Evolutionary conservation across 2,329 filamentous ascomycete genomes (phyloP).

Genomic region (Claviceps capensis): DNA sequence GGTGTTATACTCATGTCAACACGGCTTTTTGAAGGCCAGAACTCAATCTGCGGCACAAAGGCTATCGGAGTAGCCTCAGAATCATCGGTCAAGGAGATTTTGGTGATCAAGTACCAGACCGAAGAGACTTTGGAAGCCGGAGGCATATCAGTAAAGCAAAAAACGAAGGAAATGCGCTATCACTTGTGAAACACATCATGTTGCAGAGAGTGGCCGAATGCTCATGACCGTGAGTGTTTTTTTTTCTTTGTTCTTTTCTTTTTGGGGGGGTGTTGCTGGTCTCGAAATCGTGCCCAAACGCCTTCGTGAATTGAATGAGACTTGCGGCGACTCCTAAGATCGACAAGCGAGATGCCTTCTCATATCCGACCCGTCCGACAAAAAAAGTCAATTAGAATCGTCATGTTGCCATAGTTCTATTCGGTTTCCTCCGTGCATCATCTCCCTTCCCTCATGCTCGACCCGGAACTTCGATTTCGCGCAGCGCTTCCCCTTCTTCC

Average conservation of each 20-base stretch:
- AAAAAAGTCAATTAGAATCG: slow-evolving; percentile 7
- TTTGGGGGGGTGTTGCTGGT: slow-evolving; percentile 16
- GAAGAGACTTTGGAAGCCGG: slow-evolving; percentile 45
- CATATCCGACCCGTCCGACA: slow-evolving; percentile 19
- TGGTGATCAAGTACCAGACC: slow-evolving; percentile 20
- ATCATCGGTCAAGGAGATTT: slow-evolving; percentile 30
- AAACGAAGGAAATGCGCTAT: slow-evolving; percentile 2
- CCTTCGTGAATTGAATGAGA: slow-evolving; percentile 29
- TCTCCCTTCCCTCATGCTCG: not conserved
- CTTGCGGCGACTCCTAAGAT: slow-evolving; percentile 29
- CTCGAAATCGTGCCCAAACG: slow-evolving; percentile 32
- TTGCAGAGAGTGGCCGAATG: not conserved
- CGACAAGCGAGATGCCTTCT: slow-evolving; percentile 12
- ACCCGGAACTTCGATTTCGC: slow-evolving; percentile 4
- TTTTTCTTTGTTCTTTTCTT: not conserved
- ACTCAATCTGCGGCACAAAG: slow-evolving; percentile 44
- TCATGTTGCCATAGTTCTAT: slow-evolving; percentile 2
- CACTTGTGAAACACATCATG: slow-evolving; percentile 5
- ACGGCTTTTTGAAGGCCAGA: slow-evolving; percentile 48
- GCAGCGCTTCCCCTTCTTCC: slow-evolving; percentile 6
- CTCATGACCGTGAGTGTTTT: slow-evolving; percentile 2
- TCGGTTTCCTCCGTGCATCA: not conserved
- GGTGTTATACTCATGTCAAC: slow-evolving; percentile 35
- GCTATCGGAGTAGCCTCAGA: slow-evolving; percentile 44
- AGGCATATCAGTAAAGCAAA: slow-evolving; percentile 3